phyloP scores from a whole-genome alignment of 2,329 filamentous ascomycete species.

The Trichoderma brevicompactum region DNA sequence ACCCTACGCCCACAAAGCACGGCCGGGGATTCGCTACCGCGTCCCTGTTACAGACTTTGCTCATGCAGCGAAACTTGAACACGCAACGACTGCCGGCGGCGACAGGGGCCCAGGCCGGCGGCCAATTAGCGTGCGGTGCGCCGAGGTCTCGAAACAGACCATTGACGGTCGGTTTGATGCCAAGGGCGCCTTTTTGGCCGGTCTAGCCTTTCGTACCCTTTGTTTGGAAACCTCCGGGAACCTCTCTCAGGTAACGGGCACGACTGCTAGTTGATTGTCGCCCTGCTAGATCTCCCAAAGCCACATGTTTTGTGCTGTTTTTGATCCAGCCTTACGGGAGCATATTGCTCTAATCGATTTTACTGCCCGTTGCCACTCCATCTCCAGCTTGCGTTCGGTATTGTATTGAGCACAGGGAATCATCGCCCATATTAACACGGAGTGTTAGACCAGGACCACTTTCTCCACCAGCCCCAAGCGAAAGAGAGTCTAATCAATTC shows the following conservation, averaged over 20 bases:
- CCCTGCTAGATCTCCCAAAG: too few species aligned
- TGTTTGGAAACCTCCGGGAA: not conserved
- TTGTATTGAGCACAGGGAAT: too few species aligned
- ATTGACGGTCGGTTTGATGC: conserved; percentile 16
- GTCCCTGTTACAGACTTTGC: conserved; percentile 20
- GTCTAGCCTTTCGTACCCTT: not conserved
- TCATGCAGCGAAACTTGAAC: conserved; percentile 6
- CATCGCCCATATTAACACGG: not conserved
- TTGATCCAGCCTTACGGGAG: too few species aligned
- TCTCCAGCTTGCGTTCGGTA: too few species aligned
- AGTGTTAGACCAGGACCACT: not conserved
- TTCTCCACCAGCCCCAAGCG: not conserved
- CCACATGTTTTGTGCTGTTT: too few species aligned
- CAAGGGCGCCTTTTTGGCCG: conserved; percentile 14
- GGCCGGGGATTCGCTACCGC: conserved; percentile 21
- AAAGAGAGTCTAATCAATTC: too few species aligned
- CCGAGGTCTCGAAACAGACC: conserved; percentile 26
- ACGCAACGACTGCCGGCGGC: conserved; percentile 8
- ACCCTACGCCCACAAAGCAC: not conserved
- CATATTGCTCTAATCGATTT: too few species aligned
- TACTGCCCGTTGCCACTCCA: too few species aligned
- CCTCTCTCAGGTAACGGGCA: too few species aligned
- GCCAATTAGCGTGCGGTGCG: conserved; percentile 20
- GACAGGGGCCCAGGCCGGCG: conserved; percentile 1
- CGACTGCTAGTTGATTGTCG: too few species aligned